A percentile compares a stretch with the other conserved stretches of the same genome.
phyloP scores from a whole-genome alignment of 768 basidiomycete species.

The Leucosporidium yakuticum region DNA sequence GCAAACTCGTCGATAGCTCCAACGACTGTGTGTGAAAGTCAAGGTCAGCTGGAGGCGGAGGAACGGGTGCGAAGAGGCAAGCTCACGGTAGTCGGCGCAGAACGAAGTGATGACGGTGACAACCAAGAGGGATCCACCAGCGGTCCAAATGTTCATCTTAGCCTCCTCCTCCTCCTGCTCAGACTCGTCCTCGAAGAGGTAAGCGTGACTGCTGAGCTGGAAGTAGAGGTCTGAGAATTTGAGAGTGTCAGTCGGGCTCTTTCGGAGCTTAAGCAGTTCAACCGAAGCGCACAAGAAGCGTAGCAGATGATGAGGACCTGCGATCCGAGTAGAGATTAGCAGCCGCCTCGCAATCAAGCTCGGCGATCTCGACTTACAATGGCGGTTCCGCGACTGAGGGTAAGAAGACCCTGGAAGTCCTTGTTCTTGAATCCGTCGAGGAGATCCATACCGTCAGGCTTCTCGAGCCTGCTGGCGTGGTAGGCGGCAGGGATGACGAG shows the following conservation, averaged over 20 bases:
- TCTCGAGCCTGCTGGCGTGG: constrained; percentile 36
- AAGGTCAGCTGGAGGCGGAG: not conserved
- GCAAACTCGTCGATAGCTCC: constrained; percentile 90
- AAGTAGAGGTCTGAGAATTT: constrained; percentile 59
- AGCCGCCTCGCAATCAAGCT: not conserved
- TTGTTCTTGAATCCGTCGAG: constrained; percentile 39
- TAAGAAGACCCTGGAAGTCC: constrained; percentile 48
- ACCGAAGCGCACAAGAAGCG: constrained; percentile 42
- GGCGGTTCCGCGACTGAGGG: constrained; percentile 75
- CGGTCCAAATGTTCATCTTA: constrained; percentile 66
- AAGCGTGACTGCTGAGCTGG: constrained; percentile 70
- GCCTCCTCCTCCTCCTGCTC: constrained; percentile 48
- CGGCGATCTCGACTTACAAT: constrained; percentile 46
- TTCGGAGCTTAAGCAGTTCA: too few species aligned
- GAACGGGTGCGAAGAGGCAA: not conserved
- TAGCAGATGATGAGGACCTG: constrained; percentile 61
- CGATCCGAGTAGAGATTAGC: not conserved
- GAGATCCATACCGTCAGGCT: constrained; percentile 4
- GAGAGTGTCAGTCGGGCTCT: not conserved
- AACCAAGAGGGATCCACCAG: constrained; percentile 56
- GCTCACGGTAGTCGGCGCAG: constrained; percentile 78
- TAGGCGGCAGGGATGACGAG: constrained; percentile 89
- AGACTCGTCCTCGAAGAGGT: constrained; percentile 54
- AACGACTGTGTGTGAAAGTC: constrained; percentile 55
- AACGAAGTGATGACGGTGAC: constrained; percentile 79